Percentiles rank a stretch among this genome's conserved stretches.
Evolutionary conservation across 176 grass and related monocot genomes (phyloP).

Genomic region (Saccharum spontaneum): DNA sequence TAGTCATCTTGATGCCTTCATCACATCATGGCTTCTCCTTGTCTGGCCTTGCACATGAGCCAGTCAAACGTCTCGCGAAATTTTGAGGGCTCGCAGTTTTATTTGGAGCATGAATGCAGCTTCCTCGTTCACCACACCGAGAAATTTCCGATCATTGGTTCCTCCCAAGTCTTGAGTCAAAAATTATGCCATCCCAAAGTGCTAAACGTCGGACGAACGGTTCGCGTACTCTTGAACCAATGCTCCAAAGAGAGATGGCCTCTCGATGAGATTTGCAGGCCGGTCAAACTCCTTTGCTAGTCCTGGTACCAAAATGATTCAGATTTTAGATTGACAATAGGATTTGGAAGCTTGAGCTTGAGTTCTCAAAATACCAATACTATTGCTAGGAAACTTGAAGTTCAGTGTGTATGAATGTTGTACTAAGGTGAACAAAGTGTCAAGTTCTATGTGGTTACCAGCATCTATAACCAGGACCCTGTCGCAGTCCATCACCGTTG

Average conservation of each 20-base stretch:
- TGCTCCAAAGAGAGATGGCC: constrained; percentile 80
- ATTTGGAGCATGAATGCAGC: background rate
- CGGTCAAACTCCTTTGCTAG: constrained; percentile 86
- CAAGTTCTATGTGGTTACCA: constrained; percentile 45
- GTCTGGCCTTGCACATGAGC: background rate
- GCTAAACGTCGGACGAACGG: constrained; percentile 74
- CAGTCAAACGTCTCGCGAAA: background rate
- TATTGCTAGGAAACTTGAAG: background rate
- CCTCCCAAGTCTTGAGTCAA: constrained; percentile 10
- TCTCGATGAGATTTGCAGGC: constrained; percentile 72
- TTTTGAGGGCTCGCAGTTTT: background rate
- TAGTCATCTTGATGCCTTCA: constrained; percentile 13
- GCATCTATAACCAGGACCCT: constrained; percentile 89
- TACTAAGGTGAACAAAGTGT: background rate
- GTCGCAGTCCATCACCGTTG: constrained; percentile 96
- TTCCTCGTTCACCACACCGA: background rate
- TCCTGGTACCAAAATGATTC: constrained; percentile 42
- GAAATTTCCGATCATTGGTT: background rate
- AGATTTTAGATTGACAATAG: constrained; percentile 3
- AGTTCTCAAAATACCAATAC: background rate
- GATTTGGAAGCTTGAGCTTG: background rate
- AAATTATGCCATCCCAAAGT: constrained; percentile 18
- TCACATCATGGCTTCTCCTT: background rate
- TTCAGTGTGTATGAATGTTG: background rate
- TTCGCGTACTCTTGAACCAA: constrained; percentile 95